These are phyloP conservation scores for Postia placenta DNA, from an alignment of 768 basidiomycete species.

Conservation along the genomic window DNA sequence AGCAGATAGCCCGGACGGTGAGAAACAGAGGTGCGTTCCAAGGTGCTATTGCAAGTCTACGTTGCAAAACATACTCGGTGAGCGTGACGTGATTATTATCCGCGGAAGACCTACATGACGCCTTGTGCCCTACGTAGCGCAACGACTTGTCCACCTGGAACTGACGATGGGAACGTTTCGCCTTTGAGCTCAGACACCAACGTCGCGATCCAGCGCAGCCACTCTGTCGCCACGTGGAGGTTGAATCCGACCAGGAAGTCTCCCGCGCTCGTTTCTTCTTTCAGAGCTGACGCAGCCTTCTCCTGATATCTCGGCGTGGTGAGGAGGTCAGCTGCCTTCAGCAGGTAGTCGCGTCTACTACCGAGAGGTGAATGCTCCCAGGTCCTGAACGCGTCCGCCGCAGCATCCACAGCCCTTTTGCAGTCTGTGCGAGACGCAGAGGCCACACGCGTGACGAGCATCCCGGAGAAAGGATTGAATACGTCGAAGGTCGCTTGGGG, in stretches of 20 bases:
- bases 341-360: constrained; percentile 36
- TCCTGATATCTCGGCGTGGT: constrained; percentile 33
- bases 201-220: constrained; percentile 29
- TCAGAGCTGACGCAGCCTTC: constrained; percentile 25
- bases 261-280: constrained; percentile 35
- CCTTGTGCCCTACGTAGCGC: no score
- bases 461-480: no score
- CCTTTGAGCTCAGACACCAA: constrained; percentile 35
- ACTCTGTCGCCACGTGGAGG: constrained; percentile 15
- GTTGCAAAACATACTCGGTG: no score
- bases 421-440: no score
- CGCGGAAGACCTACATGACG: no score
- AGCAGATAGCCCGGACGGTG: no score
- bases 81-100: no score
- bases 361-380: constrained; percentile 38
- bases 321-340: constrained; percentile 42
- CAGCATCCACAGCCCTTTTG: no score
- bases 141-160: constrained; percentile 39
- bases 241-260: constrained; percentile 19
- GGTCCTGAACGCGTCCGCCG: constrained; percentile 36
- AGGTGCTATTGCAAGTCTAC: no score
- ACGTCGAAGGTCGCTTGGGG: no score
- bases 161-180: constrained; percentile 34
- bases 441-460: no score
- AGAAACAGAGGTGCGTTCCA: no score